Conservation (phyloP, 164 flowering plant genomes). For the Annona cherimola region DNA sequence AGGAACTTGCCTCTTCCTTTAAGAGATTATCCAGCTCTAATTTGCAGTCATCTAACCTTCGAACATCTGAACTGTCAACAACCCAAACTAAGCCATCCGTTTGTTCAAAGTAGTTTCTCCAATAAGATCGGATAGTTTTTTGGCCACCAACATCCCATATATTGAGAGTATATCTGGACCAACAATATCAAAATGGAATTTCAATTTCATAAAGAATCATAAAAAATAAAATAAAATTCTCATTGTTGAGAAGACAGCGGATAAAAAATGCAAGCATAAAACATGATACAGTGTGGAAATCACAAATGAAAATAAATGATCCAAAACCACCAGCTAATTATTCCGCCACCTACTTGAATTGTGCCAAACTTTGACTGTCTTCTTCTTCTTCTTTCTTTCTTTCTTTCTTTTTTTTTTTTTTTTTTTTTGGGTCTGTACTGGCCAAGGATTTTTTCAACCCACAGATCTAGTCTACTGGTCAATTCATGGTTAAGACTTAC, state of each 20-base stretch:
- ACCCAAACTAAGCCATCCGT: conserved; percentile 99
- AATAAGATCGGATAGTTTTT: conserved; percentile 86
- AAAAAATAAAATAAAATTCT: neutral
- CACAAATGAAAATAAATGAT: no score
- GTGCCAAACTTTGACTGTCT: no score
- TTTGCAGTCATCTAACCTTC: conserved; percentile 88
- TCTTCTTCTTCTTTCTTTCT: no score
- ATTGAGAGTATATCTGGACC: conserved; percentile 71
- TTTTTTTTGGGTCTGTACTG: no score
- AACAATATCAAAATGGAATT: neutral
- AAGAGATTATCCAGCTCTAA: conserved; percentile 88
- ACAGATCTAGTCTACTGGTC: no score
- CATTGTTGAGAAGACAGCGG: neutral
- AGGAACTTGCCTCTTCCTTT: conserved; percentile 81
- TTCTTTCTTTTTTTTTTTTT: no score
- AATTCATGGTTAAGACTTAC: no score
- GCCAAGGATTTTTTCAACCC: no score
- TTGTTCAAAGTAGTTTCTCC: conserved; percentile 99
- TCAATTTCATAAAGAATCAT: neutral
- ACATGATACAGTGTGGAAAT: no score
- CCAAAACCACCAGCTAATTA: no score
- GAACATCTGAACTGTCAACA: conserved; percentile 95
- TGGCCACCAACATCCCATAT: conserved; percentile 99
- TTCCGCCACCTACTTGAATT: no score
- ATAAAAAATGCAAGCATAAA: no score